Base-by-base conservation (phyloP, 2,329 filamentous ascomycete genomes). In the Trichoderma citrinoviride region DNA sequence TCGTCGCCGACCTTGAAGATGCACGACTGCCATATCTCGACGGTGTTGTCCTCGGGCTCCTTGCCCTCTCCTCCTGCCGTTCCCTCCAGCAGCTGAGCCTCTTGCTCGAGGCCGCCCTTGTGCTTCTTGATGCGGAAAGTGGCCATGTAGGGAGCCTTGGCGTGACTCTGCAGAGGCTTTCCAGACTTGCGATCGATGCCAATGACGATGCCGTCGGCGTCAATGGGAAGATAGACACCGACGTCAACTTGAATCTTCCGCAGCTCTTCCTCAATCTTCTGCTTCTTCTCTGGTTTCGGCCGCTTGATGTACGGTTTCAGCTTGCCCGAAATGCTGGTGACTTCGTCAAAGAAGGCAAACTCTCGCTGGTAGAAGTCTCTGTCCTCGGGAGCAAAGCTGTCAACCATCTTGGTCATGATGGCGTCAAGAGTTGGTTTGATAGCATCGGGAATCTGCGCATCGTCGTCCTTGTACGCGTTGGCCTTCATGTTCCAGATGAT, bases 401-500 rank as follows among this genome's bases (percentile, higher is more conserved):
- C 81, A 61, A 97, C 87, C 81, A 99, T 87, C 71, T 89, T 90
- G 29, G 85, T 83, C 87, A 92, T 96, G 69, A 99, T 95, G 62
- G 88, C 87, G 78, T 99, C 96, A 3, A 99, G 85, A 0, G 90
- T 95, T 3, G 95, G 94, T 75, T 99, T 99, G 73, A 97, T 90
- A 3, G 88, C 86, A 76, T 99, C 95, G 21, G 95, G 93, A 68
- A 96, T 86, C 71, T 90, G 87, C 15, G 90, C 93, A 70, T 97
- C 92, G 72, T 99, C 94, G 69, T 99, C 96, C 76, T 97, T 99
- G 83, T 91, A 99, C 1, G 93, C 91, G 76, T 99, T 99, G 37
- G 95, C 95, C 76, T 98, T 99, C 90, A 99, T 99, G 76, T 99
- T 99, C 95, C 96, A 99, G 74, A 99, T 99, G 70, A 99, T 98